A percentile compares a stretch with the other conserved stretches of the same genome.
phyloP scores from a whole-genome alignment of 306 rosid species.

The Ormosia emarginata region DNA sequence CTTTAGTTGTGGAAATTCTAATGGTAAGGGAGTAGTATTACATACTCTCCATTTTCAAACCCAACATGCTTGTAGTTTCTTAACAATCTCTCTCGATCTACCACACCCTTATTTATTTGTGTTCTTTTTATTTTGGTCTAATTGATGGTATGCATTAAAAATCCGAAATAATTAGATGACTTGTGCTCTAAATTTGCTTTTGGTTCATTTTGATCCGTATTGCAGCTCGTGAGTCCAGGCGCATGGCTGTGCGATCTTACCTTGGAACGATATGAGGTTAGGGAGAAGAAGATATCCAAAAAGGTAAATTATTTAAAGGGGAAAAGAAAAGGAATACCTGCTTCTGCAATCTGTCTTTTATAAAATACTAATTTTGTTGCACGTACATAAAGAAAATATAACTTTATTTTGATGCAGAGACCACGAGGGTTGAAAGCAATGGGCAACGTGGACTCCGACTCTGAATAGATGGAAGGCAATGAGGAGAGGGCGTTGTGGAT shows the following conservation, averaged over 20 bases:
- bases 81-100: too few relatives aligned
- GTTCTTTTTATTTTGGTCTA: neutral
- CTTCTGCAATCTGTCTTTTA: neutral
- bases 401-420: conserved; percentile 46
- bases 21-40: neutral
- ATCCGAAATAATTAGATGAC: neutral
- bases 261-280: conserved; percentile 78
- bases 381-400: neutral
- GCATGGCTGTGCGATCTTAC: conserved; percentile 87
- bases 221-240: conserved; percentile 75
- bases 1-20: neutral
- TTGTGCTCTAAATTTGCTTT: neutral
- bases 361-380: neutral
- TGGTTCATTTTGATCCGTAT: neutral
- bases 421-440: conserved; percentile 93
- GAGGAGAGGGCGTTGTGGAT: neutral
- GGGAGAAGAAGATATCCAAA: conserved; percentile 82
- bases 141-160: neutral
- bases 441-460: conserved; percentile 83
- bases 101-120: neutral
- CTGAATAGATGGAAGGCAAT: conserved; percentile 40
- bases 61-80: too few relatives aligned
- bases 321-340: neutral
- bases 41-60: too few relatives aligned
- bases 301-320: conserved; percentile 43